Percentiles rank a stretch among this genome's conserved stretches.
phyloP scores from a whole-genome alignment of 1,284 basidiomycete species.

The Garcileccinum viscosum region DNA sequence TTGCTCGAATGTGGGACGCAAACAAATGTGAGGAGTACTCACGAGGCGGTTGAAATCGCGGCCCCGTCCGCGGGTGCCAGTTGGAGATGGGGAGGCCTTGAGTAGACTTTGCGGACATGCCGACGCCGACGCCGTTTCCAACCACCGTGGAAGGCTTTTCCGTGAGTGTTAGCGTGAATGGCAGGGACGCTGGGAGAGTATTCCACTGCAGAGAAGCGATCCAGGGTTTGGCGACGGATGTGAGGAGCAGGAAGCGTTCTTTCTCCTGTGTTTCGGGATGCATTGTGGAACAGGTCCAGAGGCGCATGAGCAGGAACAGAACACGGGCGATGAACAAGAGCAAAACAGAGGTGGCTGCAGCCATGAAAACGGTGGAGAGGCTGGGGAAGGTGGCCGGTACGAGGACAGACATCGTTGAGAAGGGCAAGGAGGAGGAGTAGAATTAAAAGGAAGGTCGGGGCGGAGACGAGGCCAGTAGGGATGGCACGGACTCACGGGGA shows the following conservation, averaged over 20 bases:
- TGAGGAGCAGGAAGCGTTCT: not conserved
- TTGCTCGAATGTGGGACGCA: slow-evolving; percentile 5
- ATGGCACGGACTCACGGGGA: slow-evolving; percentile 7
- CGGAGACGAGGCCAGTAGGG: slow-evolving; percentile 37
- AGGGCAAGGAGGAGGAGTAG: not conserved
- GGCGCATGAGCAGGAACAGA: slow-evolving; percentile 34
- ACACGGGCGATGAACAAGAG: slow-evolving; percentile 40
- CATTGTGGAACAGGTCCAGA: slow-evolving; percentile 33
- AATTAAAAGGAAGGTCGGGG: slow-evolving; percentile 21
- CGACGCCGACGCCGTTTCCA: slow-evolving; percentile 8
- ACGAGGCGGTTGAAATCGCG: slow-evolving; percentile 41
- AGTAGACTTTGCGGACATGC: slow-evolving; percentile 14
- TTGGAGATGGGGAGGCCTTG: slow-evolving; percentile 24
- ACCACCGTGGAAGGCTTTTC: slow-evolving; percentile 29
- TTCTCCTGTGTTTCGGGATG: slow-evolving; percentile 26
- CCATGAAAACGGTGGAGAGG: slow-evolving; percentile 40
- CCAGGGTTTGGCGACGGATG: slow-evolving; percentile 20
- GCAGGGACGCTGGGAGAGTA: slow-evolving; percentile 35
- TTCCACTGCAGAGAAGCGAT: slow-evolving; percentile 30
- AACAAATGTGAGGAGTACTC: slow-evolving; percentile 15
- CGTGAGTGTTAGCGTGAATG: slow-evolving; percentile 28
- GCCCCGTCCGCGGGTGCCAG: slow-evolving; percentile 31
- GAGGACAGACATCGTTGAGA: slow-evolving; percentile 37
- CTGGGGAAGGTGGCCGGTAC: slow-evolving; percentile 36
- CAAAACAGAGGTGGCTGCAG: slow-evolving; percentile 32